phyloP scores from a whole-genome alignment of 306 rosid species.

The Herpetospermum pedunculosum region DNA sequence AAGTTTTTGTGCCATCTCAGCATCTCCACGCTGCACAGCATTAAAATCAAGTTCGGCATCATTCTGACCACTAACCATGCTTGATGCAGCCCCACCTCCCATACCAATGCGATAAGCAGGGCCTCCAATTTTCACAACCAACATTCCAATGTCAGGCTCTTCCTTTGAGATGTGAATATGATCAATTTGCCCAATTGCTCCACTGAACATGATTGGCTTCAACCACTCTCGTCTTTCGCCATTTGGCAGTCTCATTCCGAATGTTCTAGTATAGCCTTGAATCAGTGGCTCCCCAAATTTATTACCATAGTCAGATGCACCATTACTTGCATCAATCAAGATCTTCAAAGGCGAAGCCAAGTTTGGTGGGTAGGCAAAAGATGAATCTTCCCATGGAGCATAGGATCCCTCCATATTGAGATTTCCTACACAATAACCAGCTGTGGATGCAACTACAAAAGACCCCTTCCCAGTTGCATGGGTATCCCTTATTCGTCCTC shows the following conservation, averaged over 20 bases:
- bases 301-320: constrained; percentile 93
- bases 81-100: constrained; percentile 97
- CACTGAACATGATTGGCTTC: constrained; percentile 97
- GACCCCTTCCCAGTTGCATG: constrained; percentile 96
- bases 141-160: constrained; percentile 80
- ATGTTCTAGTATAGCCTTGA: constrained; percentile 90
- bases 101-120: constrained; percentile 94
- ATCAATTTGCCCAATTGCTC: constrained; percentile 85
- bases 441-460: constrained; percentile 78
- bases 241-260: constrained; percentile 88
- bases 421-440: constrained; percentile 95
- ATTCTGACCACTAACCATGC: constrained; percentile 98
- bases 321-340: constrained; percentile 77
- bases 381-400: constrained; percentile 90
- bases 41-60: constrained; percentile 88
- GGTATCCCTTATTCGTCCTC: constrained; percentile 92
- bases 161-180: constrained; percentile 66
- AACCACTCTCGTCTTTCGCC: constrained; percentile 95
- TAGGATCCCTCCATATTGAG: constrained; percentile 53
- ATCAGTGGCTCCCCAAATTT: constrained; percentile 98
- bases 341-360: constrained; percentile 81
- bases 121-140: constrained; percentile 93
- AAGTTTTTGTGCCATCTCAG: constrained; percentile 91
- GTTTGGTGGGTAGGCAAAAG: constrained; percentile 74
- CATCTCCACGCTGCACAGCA: constrained; percentile 96